Conservation (phyloP, 2,329 filamentous ascomycete species). For the Lachnellula willkommii region DNA sequence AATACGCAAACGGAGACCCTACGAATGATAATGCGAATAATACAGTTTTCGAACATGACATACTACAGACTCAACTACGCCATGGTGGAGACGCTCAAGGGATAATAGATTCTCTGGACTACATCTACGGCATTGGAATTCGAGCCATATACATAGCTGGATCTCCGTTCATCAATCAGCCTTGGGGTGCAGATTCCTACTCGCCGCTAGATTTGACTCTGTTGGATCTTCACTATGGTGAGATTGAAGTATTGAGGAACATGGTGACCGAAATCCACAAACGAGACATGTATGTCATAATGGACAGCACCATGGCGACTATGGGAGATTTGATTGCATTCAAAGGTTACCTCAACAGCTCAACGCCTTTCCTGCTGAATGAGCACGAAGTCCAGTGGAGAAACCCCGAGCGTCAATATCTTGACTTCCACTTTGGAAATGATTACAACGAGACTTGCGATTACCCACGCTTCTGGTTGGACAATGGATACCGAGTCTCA, state of each 20-base stretch:
- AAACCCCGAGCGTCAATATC: conserved; percentile 43
- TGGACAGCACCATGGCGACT: conserved; percentile 63
- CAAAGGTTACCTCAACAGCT: conserved; percentile 53
- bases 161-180: conserved; percentile 56
- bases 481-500: conserved; percentile 40
- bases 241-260: conserved; percentile 51
- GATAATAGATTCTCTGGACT: conserved; percentile 55
- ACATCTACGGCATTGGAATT: conserved; percentile 60
- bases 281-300: conserved; percentile 58
- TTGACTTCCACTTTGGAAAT: conserved; percentile 46
- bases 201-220: conserved; percentile 56
- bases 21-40: conserved; percentile 57
- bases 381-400: conserved; percentile 58
- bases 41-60: conserved; percentile 55
- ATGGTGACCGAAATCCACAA: conserved; percentile 56
- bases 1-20: conserved; percentile 61
- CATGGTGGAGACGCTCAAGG: conserved; percentile 57
- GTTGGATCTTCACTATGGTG: conserved; percentile 57
- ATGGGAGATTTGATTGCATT: conserved; percentile 61
- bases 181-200: conserved; percentile 59
- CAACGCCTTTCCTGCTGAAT: conserved; percentile 45
- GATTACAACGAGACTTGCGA: conserved; percentile 53
- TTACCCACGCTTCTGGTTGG: conserved; percentile 58
- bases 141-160: conserved; percentile 58
- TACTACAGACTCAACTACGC: conserved; percentile 52